Evolutionary conservation across 495 filamentous ascomycete genomes (phyloP).

Genomic region (Haplographium delicatum): DNA sequence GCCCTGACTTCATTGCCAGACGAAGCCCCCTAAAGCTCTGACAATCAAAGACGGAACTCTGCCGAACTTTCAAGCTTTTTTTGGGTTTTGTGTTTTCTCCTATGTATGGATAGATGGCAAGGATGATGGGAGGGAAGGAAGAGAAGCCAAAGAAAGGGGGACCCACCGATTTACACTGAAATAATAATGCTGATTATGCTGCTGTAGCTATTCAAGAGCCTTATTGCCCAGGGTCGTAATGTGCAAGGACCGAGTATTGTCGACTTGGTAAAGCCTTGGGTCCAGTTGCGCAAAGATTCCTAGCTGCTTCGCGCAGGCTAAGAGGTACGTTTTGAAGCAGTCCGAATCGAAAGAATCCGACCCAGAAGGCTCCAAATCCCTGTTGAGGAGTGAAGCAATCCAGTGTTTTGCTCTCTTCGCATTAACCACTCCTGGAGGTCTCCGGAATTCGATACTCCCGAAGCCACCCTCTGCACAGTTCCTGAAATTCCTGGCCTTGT

Average conservation of each 20-base stretch:
- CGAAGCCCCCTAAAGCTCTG: neutral
- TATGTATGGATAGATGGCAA: neutral
- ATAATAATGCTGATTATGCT: neutral
- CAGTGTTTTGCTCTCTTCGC: neutral
- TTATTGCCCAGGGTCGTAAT: neutral
- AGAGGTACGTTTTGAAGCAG: neutral
- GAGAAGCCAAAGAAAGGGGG: neutral
- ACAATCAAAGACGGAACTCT: neutral
- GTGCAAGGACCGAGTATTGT: neutral
- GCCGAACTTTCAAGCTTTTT: neutral
- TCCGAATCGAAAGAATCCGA: neutral
- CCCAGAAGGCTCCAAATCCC: neutral
- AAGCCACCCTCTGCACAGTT: neutral
- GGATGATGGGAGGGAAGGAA: neutral
- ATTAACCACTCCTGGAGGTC: neutral
- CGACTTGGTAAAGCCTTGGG: neutral
- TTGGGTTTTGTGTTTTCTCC: neutral
- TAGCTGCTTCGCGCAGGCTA: neutral
- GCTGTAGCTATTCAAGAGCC: neutral
- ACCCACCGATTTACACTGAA: neutral
- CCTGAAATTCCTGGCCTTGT: neutral
- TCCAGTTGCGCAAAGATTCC: neutral
- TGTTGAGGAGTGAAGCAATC: neutral
- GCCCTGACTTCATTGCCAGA: neutral
- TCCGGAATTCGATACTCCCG: neutral